Percentiles rank a stretch among this genome's conserved stretches.
These are phyloP conservation scores for Chaetomiaceae sp. DNA, from an alignment of 2,329 filamentous ascomycete species.

Conservation along the genomic window DNA sequence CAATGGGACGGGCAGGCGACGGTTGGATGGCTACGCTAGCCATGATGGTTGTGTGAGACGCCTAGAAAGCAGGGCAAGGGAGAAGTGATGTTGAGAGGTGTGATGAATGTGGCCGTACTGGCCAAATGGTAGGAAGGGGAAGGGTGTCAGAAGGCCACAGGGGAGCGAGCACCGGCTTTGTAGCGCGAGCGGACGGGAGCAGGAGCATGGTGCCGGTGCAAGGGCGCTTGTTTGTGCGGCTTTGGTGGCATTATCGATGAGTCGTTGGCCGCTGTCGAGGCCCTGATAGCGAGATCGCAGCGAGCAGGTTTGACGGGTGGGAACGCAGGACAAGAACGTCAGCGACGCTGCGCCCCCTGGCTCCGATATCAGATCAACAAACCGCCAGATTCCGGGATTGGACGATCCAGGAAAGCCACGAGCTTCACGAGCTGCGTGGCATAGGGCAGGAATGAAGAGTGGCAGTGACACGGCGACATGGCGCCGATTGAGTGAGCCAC, in stretches of 20 bases:
- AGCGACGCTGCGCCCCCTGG: slow-evolving; percentile 4
- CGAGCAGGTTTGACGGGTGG: slow-evolving; percentile 13
- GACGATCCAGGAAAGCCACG: slow-evolving; percentile 15
- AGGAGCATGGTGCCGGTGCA: slow-evolving; percentile 11
- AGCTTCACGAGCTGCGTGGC: slow-evolving; percentile 10
- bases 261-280: slow-evolving; percentile 16
- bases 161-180: slow-evolving; percentile 10
- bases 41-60: slow-evolving; percentile 17
- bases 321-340: slow-evolving; percentile 9
- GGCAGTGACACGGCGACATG: slow-evolving; percentile 20
- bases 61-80: neutral
- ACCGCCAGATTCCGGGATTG: slow-evolving; percentile 17
- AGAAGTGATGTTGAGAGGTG: neutral
- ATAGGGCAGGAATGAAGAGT: slow-evolving; percentile 19
- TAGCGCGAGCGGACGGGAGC: slow-evolving; percentile 6
- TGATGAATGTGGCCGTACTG: slow-evolving; percentile 1
- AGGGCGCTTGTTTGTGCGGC: neutral
- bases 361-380: slow-evolving; percentile 19
- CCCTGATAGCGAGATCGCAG: slow-evolving; percentile 11
- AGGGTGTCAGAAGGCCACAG: neutral
- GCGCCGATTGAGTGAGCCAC: slow-evolving; percentile 9
- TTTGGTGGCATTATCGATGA: neutral
- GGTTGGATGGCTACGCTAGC: slow-evolving; percentile 16
- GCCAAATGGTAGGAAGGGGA: slow-evolving; percentile 3
- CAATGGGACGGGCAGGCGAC: slow-evolving; percentile 11